Percentiles rank a stretch among this genome's conserved stretches.
These are phyloP conservation scores for Takakia lepidozioides DNA, from an alignment of 225 moss, liverwort and hornwort species.

Conservation along the genomic window DNA sequence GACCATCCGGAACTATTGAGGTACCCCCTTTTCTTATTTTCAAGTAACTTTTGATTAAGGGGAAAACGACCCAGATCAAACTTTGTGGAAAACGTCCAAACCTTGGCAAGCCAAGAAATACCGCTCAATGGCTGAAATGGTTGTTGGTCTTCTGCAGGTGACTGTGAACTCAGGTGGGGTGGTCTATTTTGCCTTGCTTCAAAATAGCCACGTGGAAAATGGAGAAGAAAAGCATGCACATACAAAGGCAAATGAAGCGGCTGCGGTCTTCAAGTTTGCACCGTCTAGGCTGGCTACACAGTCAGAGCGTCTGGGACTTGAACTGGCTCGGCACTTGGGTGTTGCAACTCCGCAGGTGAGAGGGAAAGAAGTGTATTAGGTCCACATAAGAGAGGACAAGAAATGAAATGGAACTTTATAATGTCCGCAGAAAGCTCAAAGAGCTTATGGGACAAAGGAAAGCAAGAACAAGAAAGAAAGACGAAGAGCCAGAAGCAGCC, in stretches of 20 bases:
- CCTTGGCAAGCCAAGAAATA: no score
- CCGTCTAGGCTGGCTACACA: constrained; percentile 85
- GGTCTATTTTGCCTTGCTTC: constrained; percentile 78
- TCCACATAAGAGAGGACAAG: no score
- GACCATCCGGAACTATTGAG: constrained; percentile 66
- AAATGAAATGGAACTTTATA: no score
- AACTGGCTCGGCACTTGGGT: constrained; percentile 83
- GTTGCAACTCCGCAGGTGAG: constrained; percentile 82
- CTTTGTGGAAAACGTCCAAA: no score
- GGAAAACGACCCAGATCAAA: no score
- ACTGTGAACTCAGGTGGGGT: constrained; percentile 96
- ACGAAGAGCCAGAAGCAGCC: no score
- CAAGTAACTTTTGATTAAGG: no score
- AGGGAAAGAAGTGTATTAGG: background rate
- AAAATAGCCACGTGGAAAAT: constrained; percentile 15
- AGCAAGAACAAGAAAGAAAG: no score
- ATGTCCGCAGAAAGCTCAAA: no score
- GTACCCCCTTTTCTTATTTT: constrained; percentile 13
- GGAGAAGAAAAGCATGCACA: constrained; percentile 12
- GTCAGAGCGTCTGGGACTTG: constrained; percentile 89
- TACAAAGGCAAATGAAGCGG: constrained; percentile 34
- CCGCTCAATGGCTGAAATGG: no score
- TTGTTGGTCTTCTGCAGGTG: constrained; percentile 33
- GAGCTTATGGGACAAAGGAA: no score
- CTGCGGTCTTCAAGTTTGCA: constrained; percentile 90